These are phyloP conservation scores for Solanum piurae DNA, from an alignment of 257 asterid genomes.

Conservation along the genomic window DNA sequence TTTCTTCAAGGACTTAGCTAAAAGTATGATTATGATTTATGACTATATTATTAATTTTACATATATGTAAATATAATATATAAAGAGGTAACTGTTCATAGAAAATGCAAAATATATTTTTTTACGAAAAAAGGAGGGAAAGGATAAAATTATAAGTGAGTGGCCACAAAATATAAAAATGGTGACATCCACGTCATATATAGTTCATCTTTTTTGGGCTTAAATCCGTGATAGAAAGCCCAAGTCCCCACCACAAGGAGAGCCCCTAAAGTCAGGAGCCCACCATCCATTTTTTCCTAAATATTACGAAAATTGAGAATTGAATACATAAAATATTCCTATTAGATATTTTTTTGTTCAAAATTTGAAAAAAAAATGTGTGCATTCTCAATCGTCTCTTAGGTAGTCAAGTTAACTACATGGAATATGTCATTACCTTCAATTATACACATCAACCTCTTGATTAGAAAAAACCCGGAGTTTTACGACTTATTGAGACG, in stretches of 20 bases:
- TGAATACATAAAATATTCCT: too few relatives aligned
- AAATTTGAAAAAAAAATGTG: not conserved
- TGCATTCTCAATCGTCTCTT: not conserved
- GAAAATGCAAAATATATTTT: not conserved
- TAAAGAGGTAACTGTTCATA: not conserved
- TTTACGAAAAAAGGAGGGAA: not conserved
- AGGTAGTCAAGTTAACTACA: too few relatives aligned
- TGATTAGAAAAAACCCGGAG: too few relatives aligned
- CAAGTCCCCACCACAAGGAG: not conserved
- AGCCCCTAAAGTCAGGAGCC: not conserved
- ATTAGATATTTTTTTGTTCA: not conserved
- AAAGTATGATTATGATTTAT: not conserved
- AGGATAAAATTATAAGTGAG: not conserved
- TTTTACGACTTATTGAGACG: too few relatives aligned
- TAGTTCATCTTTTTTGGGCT: not conserved
- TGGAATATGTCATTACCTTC: not conserved
- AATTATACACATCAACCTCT: not conserved
- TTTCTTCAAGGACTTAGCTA: not conserved
- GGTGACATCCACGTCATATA: conserved; percentile 21
- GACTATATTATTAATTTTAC: not conserved
- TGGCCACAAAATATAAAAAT: not conserved
- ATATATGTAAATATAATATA: not conserved
- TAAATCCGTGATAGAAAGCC: not conserved
- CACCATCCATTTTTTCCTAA: not conserved
- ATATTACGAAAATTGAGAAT: not conserved